These are phyloP conservation scores for Mortierella alpina DNA, from an alignment of 192 early-diverging fungal species.

Conservation along the genomic window DNA sequence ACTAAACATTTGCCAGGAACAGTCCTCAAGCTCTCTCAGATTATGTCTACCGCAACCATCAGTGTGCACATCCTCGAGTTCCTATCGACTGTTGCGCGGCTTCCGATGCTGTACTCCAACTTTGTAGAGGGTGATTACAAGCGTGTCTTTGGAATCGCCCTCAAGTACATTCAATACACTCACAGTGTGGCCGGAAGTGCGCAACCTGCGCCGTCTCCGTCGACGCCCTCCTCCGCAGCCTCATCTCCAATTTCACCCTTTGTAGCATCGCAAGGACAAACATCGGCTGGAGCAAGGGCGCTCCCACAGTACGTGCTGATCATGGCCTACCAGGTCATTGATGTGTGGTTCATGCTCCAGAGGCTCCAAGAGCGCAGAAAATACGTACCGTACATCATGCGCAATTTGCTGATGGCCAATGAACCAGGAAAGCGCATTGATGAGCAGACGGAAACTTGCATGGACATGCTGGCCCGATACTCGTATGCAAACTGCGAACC, in stretches of 20 bases:
- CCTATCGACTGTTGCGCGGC: slow-evolving; percentile 84
- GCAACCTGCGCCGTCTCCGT: slow-evolving; percentile 14
- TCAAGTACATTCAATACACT: slow-evolving; percentile 84
- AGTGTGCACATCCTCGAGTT: slow-evolving; percentile 93
- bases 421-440: slow-evolving; percentile 68
- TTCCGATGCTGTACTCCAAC: slow-evolving; percentile 82
- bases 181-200: slow-evolving; percentile 44
- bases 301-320: slow-evolving; percentile 84
- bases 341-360: slow-evolving; percentile 89
- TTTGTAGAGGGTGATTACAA: slow-evolving; percentile 85
- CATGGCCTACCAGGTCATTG: slow-evolving; percentile 94
- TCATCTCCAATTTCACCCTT: slow-evolving; percentile 29
- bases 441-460: slow-evolving; percentile 90
- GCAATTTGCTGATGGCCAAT: slow-evolving; percentile 76
- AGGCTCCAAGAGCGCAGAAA: slow-evolving; percentile 78
- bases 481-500: slow-evolving; percentile 78
- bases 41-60: slow-evolving; percentile 81
- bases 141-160: slow-evolving; percentile 89
- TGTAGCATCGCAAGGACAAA: slow-evolving; percentile 1
- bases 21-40: slow-evolving; percentile 81
- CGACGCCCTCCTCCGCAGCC: slow-evolving; percentile 23
- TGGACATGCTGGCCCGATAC: slow-evolving; percentile 94
- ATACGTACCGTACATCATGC: slow-evolving; percentile 85
- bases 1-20: slow-evolving; percentile 77
- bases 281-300: slow-evolving; percentile 52